These are phyloP conservation scores for Microbotryum saponariae DNA, from an alignment of 1,284 basidiomycete genomes.

Conservation along the genomic window DNA sequence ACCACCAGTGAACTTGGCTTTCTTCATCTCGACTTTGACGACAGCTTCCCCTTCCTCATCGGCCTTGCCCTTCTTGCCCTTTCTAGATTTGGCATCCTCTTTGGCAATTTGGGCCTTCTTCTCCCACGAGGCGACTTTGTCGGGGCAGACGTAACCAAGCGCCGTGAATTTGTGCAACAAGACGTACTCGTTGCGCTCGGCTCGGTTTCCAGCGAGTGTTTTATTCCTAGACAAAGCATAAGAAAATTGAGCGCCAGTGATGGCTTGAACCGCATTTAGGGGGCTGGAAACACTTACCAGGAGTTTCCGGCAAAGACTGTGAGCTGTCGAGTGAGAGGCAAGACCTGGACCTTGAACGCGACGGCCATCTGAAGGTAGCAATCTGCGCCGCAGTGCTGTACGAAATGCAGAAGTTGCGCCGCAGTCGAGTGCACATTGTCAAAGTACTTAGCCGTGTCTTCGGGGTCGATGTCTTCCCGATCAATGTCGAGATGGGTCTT, in stretches of 20 bases:
- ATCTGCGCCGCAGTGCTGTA: constrained; percentile 86
- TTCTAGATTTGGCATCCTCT: constrained; percentile 43
- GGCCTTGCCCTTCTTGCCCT: constrained; percentile 38
- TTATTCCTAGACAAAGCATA: constrained; percentile 62
- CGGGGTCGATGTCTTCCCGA: constrained; percentile 88
- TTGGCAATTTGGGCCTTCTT: constrained; percentile 52
- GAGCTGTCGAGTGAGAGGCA: constrained; percentile 83
- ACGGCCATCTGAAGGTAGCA: constrained; percentile 96
- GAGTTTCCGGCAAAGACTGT: constrained; percentile 97
- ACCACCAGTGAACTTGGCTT: constrained; percentile 97
- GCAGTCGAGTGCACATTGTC: constrained; percentile 74
- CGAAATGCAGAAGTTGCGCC: constrained; percentile 74
- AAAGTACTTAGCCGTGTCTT: constrained; percentile 84
- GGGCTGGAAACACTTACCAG: constrained; percentile 55
- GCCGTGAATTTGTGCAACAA: constrained; percentile 95
- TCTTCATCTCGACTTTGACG: constrained; percentile 59
- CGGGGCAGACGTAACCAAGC: constrained; percentile 91
- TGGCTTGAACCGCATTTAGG: background rate
- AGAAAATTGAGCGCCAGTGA: too few species aligned
- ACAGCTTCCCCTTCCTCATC: constrained; percentile 54
- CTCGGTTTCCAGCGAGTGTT: constrained; percentile 78
- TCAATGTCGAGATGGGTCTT: constrained; percentile 76
- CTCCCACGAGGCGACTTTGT: constrained; percentile 66
- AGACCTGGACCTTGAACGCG: constrained; percentile 76
- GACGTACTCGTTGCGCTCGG: constrained; percentile 98